phyloP scores from a whole-genome alignment of 768 basidiomycete genomes.

The Trametes elegans region DNA sequence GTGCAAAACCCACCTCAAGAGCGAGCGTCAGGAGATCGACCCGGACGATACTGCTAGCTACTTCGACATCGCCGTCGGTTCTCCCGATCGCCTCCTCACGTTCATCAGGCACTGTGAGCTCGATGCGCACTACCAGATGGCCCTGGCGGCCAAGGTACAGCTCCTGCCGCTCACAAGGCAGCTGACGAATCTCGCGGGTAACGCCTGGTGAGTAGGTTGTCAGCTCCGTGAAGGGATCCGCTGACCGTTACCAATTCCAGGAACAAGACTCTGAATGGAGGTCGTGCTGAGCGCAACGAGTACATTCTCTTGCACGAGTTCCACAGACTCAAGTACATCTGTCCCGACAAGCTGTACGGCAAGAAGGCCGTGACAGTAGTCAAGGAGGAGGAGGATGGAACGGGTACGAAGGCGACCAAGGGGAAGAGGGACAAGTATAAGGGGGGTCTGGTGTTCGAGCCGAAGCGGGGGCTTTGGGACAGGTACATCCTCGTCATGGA shows the following conservation, averaged over 20 bases:
- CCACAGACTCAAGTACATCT: conserved; percentile 92
- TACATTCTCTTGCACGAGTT: conserved; percentile 99
- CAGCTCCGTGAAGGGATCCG: background rate
- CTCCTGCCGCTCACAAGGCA: conserved; percentile 91
- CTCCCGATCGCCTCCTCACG: conserved; percentile 74
- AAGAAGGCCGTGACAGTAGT: conserved; percentile 59
- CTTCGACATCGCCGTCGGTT: conserved; percentile 79
- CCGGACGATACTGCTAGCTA: conserved; percentile 91
- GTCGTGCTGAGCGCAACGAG: conserved; percentile 97
- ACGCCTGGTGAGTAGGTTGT: conserved; percentile 72
- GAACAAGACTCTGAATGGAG: conserved; percentile 97
- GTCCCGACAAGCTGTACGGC: conserved; percentile 90
- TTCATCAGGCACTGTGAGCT: conserved; percentile 94
- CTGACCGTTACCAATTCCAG: conserved; percentile 37
- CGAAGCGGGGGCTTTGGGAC: conserved; percentile 95
- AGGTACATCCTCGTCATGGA: conserved; percentile 99
- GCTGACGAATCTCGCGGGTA: conserved; percentile 93
- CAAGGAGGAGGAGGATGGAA: conserved; percentile 49
- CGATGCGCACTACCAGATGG: conserved; percentile 97
- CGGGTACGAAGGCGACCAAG: conserved; percentile 51
- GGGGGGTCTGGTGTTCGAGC: conserved; percentile 96
- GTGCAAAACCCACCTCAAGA: conserved; percentile 86
- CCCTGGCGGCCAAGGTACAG: conserved; percentile 91
- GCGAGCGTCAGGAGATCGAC: conserved; percentile 90
- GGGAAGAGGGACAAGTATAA: conserved; percentile 93